These are phyloP conservation scores for Fusarium liriodendri DNA, from an alignment of 2,329 filamentous ascomycete genomes.

Conservation along the genomic window DNA sequence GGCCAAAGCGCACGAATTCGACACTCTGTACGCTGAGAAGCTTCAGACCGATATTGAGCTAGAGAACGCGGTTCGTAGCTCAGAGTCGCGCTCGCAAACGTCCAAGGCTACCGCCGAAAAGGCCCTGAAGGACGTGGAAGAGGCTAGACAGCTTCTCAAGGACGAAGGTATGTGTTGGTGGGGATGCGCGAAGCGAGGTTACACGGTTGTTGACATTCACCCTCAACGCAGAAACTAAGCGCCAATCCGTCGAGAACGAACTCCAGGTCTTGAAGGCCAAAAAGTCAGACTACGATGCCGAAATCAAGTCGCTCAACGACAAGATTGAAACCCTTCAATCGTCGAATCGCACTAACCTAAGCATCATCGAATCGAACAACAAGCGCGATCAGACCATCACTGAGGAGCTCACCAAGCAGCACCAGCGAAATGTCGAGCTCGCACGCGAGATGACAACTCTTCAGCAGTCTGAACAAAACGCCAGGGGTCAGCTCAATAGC, in stretches of 20 bases:
- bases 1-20: slow-evolving; percentile 83
- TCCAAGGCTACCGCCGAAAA: slow-evolving; percentile 87
- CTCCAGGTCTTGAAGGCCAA: slow-evolving; percentile 82
- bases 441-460: slow-evolving; percentile 84
- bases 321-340: slow-evolving; percentile 89
- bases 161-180: slow-evolving; percentile 74
- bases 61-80: slow-evolving; percentile 86
- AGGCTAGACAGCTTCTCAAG: slow-evolving; percentile 82
- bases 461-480: slow-evolving; percentile 85
- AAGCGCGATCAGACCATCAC: slow-evolving; percentile 86
- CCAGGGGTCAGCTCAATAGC: slow-evolving; percentile 81
- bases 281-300: slow-evolving; percentile 77
- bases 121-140: slow-evolving; percentile 84
- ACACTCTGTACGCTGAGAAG: slow-evolving; percentile 87
- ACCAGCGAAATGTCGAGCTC: slow-evolving; percentile 87
- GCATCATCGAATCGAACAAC: slow-evolving; percentile 90
- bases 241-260: slow-evolving; percentile 83
- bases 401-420: slow-evolving; percentile 87
- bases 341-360: slow-evolving; percentile 90
- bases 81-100: slow-evolving; percentile 83
- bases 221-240: slow-evolving; percentile 72
- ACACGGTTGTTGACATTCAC: slow-evolving; percentile 22
- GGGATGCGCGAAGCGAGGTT: slow-evolving; percentile 4
- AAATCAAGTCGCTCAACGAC: slow-evolving; percentile 80
- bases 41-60: slow-evolving; percentile 91